These are phyloP conservation scores for Cytidiella melzeri DNA, from an alignment of 768 basidiomycete genomes.

Conservation along the genomic window DNA sequence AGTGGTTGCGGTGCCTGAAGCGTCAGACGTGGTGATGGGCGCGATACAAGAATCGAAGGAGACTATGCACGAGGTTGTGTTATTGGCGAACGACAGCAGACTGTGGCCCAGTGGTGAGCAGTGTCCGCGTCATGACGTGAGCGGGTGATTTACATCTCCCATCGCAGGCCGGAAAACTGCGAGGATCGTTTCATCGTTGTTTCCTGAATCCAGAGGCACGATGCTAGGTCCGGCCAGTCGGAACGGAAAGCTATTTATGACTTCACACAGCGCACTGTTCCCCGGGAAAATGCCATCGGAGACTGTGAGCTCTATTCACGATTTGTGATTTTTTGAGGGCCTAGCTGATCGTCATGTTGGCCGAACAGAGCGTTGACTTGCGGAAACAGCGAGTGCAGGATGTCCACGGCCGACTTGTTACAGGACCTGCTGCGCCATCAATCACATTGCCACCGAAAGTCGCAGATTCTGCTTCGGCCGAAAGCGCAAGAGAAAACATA, in stretches of 20 bases:
- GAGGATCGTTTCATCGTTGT: conserved; percentile 2
- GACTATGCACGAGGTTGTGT: not conserved
- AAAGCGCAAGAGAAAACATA: conserved; percentile 15
- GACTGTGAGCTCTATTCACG: not conserved
- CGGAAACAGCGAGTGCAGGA: conserved; percentile 37
- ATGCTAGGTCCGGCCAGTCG: too few relatives aligned
- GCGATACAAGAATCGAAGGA: not conserved
- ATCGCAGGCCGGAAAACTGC: not conserved
- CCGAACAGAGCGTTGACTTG: conserved; percentile 11
- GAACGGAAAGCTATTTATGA: not conserved
- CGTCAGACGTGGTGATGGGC: not conserved
- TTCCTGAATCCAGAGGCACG: too few relatives aligned
- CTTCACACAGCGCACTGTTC: conserved; percentile 3
- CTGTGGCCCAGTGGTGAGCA: not conserved
- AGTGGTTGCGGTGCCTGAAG: not conserved
- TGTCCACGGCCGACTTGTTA: conserved; percentile 55
- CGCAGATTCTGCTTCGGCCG: too few relatives aligned
- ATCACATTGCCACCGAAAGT: too few relatives aligned
- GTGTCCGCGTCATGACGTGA: not conserved
- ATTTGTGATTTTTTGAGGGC: too few relatives aligned
- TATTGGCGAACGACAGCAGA: not conserved
- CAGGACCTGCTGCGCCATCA: conserved; percentile 46
- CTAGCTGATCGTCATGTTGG: too few relatives aligned
- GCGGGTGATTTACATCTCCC: not conserved
- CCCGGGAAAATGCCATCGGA: not conserved